Evolutionary conservation across 495 filamentous ascomycete genomes (phyloP), one percentile per base, ranked within the genome.

Genomic region (Penicillium soppii): DNA sequence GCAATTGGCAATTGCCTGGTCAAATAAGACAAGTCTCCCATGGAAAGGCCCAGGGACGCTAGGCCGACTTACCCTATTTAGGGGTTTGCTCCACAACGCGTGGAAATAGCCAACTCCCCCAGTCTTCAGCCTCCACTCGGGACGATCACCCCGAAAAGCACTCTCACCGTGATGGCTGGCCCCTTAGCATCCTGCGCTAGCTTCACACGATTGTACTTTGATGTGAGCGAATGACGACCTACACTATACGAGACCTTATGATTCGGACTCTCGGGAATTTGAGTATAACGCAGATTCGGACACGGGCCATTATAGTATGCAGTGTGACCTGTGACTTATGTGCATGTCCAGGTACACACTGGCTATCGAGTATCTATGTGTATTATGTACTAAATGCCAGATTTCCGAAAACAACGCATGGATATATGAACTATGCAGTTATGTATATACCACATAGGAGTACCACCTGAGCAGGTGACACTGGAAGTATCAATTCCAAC

Each of bases 1-100:
- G 59, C 63, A 66, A 69, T n/a, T 3, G 5, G n/a, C n/a, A n/a
- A 4, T 23, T 23, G 13, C 36, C 7, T 9, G 32, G 29, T 12
- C 29, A 32, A 32, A 32, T 3, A 3, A 10, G 29, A 32, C 29
- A 32, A 12, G 13, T 12, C 29, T 22, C 20, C 47, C 37, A 50
- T 42, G 47, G 47, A 16, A 25, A 37, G 22, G 32, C 10, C 38
- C 23, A 50, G 38, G 36, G 19, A 50, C 36, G 38, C 47, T 42
- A 36, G 47, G 37, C 38, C 26, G 25, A 50, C 17, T 41, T 50
- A 44, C 40, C 40, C 40, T 52, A 43, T 52, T 52, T 52, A 36
- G 29, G 49, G 37, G 40, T 15, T 7, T 19, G 16, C 43, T 52
- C 49, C 49, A 52, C 49, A 22, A 20, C 17, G 38, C 49, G 49